These are phyloP conservation scores for Globisporangium perplexum DNA, from an alignment of 352 stramenopile genomes.

Conservation along the genomic window DNA sequence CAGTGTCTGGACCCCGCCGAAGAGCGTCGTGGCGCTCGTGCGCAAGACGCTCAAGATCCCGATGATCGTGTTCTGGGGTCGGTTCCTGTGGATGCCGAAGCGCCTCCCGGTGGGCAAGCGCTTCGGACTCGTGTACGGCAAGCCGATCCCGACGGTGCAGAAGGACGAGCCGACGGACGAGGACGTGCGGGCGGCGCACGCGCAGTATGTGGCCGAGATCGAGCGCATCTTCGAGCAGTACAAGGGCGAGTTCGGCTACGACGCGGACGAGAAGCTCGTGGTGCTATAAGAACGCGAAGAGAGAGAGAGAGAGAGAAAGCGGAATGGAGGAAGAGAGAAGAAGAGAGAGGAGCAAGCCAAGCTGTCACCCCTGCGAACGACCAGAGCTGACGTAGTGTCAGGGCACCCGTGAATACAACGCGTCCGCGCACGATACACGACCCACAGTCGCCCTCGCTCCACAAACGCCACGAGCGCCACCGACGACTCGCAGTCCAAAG, in stretches of 20 bases:
- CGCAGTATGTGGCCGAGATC: constrained; percentile 54
- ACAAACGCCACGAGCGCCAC: no score
- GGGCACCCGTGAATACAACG: no score
- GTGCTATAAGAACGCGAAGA: constrained; percentile 27
- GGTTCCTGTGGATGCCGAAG: constrained; percentile 72
- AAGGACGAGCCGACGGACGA: constrained; percentile 57
- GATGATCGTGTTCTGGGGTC: constrained; percentile 1
- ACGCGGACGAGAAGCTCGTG: constrained; percentile 65
- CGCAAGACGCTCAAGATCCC: constrained; percentile 11
- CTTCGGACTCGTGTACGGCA: constrained; percentile 75
- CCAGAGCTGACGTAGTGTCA: no score
- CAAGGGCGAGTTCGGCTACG: constrained; percentile 69
- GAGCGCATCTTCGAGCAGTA: constrained; percentile 60
- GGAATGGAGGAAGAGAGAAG: no score
- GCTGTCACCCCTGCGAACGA: no score
- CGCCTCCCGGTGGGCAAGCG: constrained; percentile 47
- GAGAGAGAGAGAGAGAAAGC: not conserved
- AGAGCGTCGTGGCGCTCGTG: constrained; percentile 9
- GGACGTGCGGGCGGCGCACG: constrained; percentile 44
- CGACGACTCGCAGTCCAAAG: no score
- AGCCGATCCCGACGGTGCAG: constrained; percentile 47
- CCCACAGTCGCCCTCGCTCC: no score
- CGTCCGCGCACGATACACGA: no score
- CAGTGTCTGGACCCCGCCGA: constrained; percentile 7
- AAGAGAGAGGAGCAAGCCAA: no score